Percentiles rank a stretch among this genome's conserved stretches.
Evolutionary conservation across 2,329 filamentous ascomycete species (phyloP).

Genomic region (Ophioceras dolichostomum): DNA sequence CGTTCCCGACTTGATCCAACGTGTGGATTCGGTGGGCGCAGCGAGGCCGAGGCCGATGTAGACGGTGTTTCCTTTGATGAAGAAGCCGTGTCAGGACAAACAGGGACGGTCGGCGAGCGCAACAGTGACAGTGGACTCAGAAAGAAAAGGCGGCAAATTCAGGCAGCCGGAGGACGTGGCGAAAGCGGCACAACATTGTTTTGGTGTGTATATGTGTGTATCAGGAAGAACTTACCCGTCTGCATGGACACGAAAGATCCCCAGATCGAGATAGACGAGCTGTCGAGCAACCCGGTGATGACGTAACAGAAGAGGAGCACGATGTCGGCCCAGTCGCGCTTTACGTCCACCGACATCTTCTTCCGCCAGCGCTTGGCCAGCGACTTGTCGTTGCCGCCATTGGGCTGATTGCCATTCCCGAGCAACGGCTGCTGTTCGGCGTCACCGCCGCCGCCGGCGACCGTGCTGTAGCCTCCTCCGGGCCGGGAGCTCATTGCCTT

Average conservation of each 20-base stretch:
- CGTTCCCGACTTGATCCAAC: slow-evolving; percentile 61
- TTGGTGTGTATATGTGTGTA: too few relatives aligned
- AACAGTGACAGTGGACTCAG: too few relatives aligned
- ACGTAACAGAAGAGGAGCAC: slow-evolving; percentile 61
- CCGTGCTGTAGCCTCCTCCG: not conserved
- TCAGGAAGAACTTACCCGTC: slow-evolving; percentile 47
- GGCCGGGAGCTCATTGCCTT: too few relatives aligned
- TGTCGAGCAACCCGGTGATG: slow-evolving; percentile 68
- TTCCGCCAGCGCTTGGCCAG: slow-evolving; percentile 15
- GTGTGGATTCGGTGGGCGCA: slow-evolving; percentile 36
- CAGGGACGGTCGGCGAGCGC: too few relatives aligned
- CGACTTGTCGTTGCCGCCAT: slow-evolving; percentile 8
- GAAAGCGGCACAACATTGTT: too few relatives aligned
- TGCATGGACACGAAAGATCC: slow-evolving; percentile 78
- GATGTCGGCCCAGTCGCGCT: slow-evolving; percentile 52
- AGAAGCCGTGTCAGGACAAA: too few relatives aligned
- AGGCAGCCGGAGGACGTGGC: too few relatives aligned
- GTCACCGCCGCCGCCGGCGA: slow-evolving; percentile 5
- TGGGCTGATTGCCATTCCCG: slow-evolving; percentile 1
- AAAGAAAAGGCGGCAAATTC: too few relatives aligned
- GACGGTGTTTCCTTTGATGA: slow-evolving; percentile 70
- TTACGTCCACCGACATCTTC: slow-evolving; percentile 33
- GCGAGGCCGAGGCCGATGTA: slow-evolving; percentile 67
- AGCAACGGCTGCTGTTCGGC: slow-evolving; percentile 25
- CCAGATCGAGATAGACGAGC: slow-evolving; percentile 64